Evolutionary conservation across 2,329 filamentous ascomycete genomes (phyloP).

Genomic region (Diplodia seriata): DNA sequence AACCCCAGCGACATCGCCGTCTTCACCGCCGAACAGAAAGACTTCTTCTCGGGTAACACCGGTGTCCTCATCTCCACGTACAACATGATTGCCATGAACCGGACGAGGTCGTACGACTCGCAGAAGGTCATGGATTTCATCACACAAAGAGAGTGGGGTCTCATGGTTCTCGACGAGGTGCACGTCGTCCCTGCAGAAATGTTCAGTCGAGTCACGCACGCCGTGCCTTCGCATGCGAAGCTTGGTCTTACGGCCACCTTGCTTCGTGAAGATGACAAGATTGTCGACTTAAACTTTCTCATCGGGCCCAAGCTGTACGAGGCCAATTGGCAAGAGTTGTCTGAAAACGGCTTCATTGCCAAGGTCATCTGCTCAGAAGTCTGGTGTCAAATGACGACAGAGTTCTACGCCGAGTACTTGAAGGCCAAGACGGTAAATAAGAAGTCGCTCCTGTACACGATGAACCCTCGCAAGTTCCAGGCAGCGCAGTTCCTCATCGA

Average conservation of each 20-base stretch:
- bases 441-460: slow-evolving; percentile 80
- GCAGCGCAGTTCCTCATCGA: slow-evolving; percentile 98
- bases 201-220: slow-evolving; percentile 91
- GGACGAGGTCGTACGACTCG: slow-evolving; percentile 87
- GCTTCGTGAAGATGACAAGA: slow-evolving; percentile 96
- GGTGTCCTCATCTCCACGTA: slow-evolving; percentile 98
- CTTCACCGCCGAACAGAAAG: slow-evolving; percentile 94
- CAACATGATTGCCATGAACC: slow-evolving; percentile 95
- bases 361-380: slow-evolving; percentile 98
- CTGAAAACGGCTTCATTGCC: slow-evolving; percentile 95
- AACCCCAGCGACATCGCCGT: slow-evolving; percentile 91
- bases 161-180: slow-evolving; percentile 97
- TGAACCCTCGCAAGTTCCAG: slow-evolving; percentile 98
- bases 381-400: slow-evolving; percentile 98
- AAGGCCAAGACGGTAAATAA: slow-evolving; percentile 68
- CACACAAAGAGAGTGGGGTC: slow-evolving; percentile 86
- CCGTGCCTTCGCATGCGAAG: slow-evolving; percentile 94
- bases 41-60: slow-evolving; percentile 82
- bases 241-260: slow-evolving; percentile 92
- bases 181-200: slow-evolving; percentile 97
- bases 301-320: slow-evolving; percentile 98
- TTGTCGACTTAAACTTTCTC: slow-evolving; percentile 94
- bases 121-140: slow-evolving; percentile 98
- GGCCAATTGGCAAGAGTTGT: slow-evolving; percentile 99
- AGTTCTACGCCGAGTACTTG: slow-evolving; percentile 96